Percentiles rank a stretch among this genome's conserved stretches.
Conservation (phyloP, 2,329 filamentous ascomycete genomes). For the Rugonectria rugulosa region DNA sequence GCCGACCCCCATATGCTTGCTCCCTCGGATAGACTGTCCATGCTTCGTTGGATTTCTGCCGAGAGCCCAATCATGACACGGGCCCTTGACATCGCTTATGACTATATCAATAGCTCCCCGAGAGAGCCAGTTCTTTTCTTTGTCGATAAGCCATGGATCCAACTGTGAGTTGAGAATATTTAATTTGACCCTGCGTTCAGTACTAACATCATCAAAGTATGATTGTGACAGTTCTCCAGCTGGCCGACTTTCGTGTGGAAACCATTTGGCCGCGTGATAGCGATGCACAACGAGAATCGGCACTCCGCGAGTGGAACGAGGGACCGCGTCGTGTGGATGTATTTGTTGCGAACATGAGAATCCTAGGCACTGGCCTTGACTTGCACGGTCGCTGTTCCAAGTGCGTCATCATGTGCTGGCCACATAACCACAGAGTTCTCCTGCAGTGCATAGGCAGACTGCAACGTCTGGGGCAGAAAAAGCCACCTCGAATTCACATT, state of each 20-base stretch:
- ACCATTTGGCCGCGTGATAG: not conserved
- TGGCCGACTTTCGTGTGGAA: too few species aligned
- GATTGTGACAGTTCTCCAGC: too few species aligned
- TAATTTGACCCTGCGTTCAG: too few species aligned
- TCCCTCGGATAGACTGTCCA: not conserved
- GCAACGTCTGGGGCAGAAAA: not conserved
- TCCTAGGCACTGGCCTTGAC: not conserved
- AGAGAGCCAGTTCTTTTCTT: conserved; percentile 10
- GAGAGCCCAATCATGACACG: not conserved
- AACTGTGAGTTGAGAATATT: conserved; percentile 3
- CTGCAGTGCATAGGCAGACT: not conserved
- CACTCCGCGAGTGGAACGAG: not conserved
- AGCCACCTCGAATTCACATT: not conserved
- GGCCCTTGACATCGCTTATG: not conserved
- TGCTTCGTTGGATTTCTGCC: not conserved
- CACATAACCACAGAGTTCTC: not conserved
- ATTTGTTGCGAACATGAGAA: not conserved
- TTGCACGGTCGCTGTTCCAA: not conserved
- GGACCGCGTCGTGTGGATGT: not conserved
- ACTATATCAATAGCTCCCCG: not conserved
- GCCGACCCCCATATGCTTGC: not conserved
- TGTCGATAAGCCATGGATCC: conserved; percentile 6
- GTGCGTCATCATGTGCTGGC: not conserved
- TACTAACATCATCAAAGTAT: too few species aligned
- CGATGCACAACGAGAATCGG: not conserved